Evolutionary conservation across 2,329 filamentous ascomycete genomes (phyloP).

Genomic region (Aulographum hederae): DNA sequence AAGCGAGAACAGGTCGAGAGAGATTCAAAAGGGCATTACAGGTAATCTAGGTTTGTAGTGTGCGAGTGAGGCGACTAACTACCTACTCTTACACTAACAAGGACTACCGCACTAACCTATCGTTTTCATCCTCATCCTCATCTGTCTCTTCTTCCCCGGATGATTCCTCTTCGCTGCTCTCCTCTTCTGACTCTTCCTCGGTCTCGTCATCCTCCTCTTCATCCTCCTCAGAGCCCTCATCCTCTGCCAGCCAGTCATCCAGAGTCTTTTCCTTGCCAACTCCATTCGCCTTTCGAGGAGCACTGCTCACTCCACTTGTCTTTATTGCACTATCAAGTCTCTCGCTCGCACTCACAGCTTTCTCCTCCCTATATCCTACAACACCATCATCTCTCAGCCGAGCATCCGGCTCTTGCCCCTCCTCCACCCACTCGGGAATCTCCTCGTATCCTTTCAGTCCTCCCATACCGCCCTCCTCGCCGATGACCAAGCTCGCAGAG

Average conservation of each 20-base stretch:
- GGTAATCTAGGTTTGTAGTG: too few species aligned
- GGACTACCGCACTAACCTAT: background rate
- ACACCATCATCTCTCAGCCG: conserved; percentile 45
- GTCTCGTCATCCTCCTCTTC: conserved; percentile 28
- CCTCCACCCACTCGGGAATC: conserved; percentile 69
- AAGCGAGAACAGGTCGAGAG: too few species aligned
- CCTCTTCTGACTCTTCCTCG: conserved; percentile 28
- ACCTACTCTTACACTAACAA: too few species aligned
- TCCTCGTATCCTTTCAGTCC: conserved; percentile 62
- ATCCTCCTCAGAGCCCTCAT: conserved; percentile 38
- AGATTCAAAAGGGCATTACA: too few species aligned
- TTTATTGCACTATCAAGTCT: conserved; percentile 41
- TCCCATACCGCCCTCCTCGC: conserved; percentile 53
- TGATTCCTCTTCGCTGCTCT: conserved; percentile 19
- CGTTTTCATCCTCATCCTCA: background rate
- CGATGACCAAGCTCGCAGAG: conserved; percentile 70
- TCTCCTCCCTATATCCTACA: conserved; percentile 12
- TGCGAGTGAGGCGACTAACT: too few species aligned
- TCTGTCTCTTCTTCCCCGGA: conserved; percentile 1
- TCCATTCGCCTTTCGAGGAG: conserved; percentile 30
- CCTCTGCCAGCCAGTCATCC: conserved; percentile 82
- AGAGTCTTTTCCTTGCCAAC: conserved; percentile 60
- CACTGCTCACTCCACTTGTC: conserved; percentile 13
- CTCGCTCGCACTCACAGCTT: conserved; percentile 39
- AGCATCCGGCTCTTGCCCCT: conserved; percentile 63